Evolutionary conservation across 2,329 filamentous ascomycete species (phyloP), one percentile per base, ranked within the genome.

Genomic region (Aspergillus ochraceus): DNA sequence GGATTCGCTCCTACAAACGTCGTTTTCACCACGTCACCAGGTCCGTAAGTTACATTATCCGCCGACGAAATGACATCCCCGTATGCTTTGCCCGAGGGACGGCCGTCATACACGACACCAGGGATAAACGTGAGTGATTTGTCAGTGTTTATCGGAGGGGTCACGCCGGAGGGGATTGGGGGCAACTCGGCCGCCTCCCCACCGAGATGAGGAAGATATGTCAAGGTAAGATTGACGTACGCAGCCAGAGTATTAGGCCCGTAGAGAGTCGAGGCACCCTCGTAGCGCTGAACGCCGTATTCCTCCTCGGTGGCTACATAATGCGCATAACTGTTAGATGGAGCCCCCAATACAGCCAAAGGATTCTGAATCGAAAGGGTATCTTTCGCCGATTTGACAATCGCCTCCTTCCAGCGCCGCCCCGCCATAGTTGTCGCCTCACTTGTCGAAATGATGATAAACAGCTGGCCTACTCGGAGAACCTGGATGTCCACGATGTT

Each of bases 401-500:
- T 82, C 1, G 90, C 88, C 32, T 86, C 82, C 70, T 89, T 90
- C 93, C 94, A 97, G 26, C 94, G 86, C 22, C 93, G 85, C 0
- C 93, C 93, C 1, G 91, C 86, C 94, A 97, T 98, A 4, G 93
- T 97, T 0, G 90, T 95, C 1, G 90, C 92, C 76, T 97, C 94
- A 30, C 92, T 92, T 0, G 93, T 90, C 32, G 89, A 90, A 29
- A 97, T 86, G 62, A 97, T 87, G 62, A 97, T 89, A 58, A 96
- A 80, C 6, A 97, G 78, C 69, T 95, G 90, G 0, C 94, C 94
- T 0, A 94, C 89, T 12, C 94, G 89, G 14, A 97, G 81, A 30
- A 90, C 82, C 72, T 97, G 94, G 10, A 97, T 84, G 71, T 97
- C 92, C 50, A 96, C 92, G 51, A 97, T 87, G 67, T 97, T 97